Conservation (phyloP, 345 rosid genomes). For the Sonneratia alba region DNA sequence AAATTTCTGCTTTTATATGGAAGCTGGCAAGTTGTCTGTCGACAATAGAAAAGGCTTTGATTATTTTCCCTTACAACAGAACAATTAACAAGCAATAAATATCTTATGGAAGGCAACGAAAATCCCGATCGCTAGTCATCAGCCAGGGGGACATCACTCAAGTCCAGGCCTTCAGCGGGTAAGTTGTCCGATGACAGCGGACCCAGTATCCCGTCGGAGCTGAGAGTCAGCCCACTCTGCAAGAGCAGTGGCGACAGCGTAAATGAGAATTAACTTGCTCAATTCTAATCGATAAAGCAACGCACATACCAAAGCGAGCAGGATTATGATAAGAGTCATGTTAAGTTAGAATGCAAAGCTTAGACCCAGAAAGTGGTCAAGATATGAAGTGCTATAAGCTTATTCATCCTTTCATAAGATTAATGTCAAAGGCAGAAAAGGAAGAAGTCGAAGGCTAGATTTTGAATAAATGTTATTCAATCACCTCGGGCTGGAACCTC, state of each 20-base stretch:
- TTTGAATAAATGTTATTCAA: no score
- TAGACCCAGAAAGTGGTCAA: neutral
- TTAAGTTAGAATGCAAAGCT: neutral
- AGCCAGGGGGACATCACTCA: no score
- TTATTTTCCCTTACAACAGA: no score
- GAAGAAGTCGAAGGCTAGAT: neutral
- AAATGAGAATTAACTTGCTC: neutral
- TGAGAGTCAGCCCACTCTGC: constrained; percentile 80
- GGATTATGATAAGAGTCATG: neutral
- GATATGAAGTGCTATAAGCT: neutral
- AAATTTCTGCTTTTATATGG: no score
- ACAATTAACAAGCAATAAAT: no score
- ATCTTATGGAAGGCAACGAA: no score
- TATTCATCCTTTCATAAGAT: neutral
- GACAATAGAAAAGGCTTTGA: no score
- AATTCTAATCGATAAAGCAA: neutral
- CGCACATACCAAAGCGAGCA: neutral
- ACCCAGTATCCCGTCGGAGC: constrained; percentile 73
- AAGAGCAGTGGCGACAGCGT: neutral
- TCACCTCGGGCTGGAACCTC: constrained; percentile 95
- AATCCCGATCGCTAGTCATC: no score
- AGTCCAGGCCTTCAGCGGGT: constrained; percentile 59
- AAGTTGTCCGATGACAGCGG: constrained; percentile 46
- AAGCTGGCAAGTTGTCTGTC: no score
- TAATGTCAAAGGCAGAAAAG: neutral